phyloP scores from a whole-genome alignment of 2,329 filamentous ascomycete genomes.

The Westerdykella aurantiaca region DNA sequence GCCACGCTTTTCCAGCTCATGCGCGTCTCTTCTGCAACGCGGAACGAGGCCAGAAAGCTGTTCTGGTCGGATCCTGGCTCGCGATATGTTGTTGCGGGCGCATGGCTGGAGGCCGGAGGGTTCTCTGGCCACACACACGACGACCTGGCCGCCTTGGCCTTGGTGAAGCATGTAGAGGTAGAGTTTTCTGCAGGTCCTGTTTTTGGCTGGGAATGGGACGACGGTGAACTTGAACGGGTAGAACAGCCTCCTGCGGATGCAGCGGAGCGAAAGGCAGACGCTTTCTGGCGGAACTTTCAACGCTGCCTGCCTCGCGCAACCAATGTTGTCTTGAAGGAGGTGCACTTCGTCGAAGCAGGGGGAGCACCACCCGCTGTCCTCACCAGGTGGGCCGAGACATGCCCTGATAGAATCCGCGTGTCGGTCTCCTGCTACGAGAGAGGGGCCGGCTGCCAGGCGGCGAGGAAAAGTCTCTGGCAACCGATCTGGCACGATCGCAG shows the following conservation, averaged over 20 bases:
- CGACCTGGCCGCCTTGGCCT: not conserved
- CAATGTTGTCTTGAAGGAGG: constrained; percentile 7
- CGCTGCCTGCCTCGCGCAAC: constrained; percentile 3
- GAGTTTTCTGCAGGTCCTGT: not conserved
- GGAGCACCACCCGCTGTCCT: not conserved
- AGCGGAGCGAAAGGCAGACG: not conserved
- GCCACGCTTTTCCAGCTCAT: constrained; percentile 5
- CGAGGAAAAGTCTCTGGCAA: not conserved
- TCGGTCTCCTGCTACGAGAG: no score
- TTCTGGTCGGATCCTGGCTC: constrained; percentile 2
- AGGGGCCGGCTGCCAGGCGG: no score
- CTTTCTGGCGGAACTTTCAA: constrained; percentile 3
- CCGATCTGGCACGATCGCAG: not conserved
- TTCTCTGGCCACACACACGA: constrained; percentile 1
- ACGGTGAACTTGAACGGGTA: not conserved
- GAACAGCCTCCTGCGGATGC: not conserved
- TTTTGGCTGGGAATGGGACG: not conserved
- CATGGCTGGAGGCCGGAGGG: constrained; percentile 3
- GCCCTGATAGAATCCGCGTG: no score
- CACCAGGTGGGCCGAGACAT: no score
- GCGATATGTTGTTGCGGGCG: not conserved
- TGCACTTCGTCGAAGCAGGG: not conserved
- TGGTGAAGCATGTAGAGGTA: constrained; percentile 1
- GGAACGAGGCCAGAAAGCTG: constrained; percentile 3
- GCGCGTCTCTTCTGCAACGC: constrained; percentile 1